Evolutionary conservation across 1,284 basidiomycete genomes (phyloP), one percentile per base, ranked within the genome.

Genomic region (Ustilago tritici): DNA sequence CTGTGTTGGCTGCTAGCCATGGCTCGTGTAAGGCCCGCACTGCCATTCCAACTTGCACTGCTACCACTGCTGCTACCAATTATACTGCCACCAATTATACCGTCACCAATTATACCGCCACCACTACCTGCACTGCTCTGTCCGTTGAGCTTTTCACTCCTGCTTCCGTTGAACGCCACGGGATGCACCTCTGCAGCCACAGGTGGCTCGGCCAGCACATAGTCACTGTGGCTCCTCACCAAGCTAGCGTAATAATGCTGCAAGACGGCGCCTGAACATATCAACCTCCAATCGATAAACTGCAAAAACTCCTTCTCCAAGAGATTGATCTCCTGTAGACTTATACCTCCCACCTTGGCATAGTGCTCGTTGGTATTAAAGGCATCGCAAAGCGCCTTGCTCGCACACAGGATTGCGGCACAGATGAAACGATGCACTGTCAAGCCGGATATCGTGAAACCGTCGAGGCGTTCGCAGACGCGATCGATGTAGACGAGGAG

Each of bases 331-430:
- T 86, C 84, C 14, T 78, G 70, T 15, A 86, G 64, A 14, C 83
- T 82, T 65, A 86, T 85, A 3, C 84, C 84, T 4, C 84, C 84
- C 0, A 86, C 84, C 31, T 80, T 76, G 15, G 84, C 83, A 53
- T 86, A 85, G 52, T 86, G 84, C 15, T 72, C 83, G 72, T 86
- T 86, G 28, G 84, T 86, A 56, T 81, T 84, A 64, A 86, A 86
- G 0, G 84, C 79, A 61, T 86, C 84, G 70, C 84, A 86, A 14
- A 86, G 68, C 17, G 83, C 84, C 55, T 86, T 86, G 66, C 67
- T 80, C 4, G 84, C 82, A 54, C 82, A 84, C 1, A 86, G 82
- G 36, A 86, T 80, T 23, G 82, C 80, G 2, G 84, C 84, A 46
- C 84, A 86, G 41, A 84, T 75, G 70, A 86, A 86, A 3, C 84